phyloP scores from a whole-genome alignment of 176 grass and related monocot species.

The Hordeum marinum region DNA sequence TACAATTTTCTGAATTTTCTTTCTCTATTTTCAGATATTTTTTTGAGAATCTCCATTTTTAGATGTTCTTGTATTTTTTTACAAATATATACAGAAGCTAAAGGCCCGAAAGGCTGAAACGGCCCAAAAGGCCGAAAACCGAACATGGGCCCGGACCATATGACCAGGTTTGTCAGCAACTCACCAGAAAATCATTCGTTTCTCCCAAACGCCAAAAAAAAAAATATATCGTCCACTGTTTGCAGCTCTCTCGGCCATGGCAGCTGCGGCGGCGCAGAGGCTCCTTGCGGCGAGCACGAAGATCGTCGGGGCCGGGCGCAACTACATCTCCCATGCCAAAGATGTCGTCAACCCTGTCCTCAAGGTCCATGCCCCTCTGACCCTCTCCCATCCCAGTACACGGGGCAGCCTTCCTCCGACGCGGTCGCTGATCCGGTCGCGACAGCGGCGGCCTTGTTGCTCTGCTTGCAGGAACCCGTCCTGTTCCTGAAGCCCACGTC shows the following conservation, averaged over 20 bases:
- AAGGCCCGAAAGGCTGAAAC: no score
- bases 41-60: no score
- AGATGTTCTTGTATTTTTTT: no score
- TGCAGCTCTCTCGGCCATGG: constrained; percentile 8
- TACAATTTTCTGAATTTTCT: no score
- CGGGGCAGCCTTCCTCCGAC: neutral
- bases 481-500: constrained; percentile 92
- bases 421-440: neutral
- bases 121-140: no score
- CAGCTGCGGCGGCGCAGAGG: constrained; percentile 45
- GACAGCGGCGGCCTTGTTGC: neutral
- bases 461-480: constrained; percentile 61
- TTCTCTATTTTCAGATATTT: no score
- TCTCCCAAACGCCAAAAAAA: no score
- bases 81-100: no score
- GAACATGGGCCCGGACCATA: no score
- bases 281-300: constrained; percentile 71
- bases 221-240: neutral
- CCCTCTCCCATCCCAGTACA: neutral
- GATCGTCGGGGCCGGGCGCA: constrained; percentile 76
- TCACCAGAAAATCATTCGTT: no score
- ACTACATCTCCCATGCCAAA: constrained; percentile 70
- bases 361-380: constrained; percentile 38
- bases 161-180: no score
- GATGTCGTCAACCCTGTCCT: constrained; percentile 73